Conservation (phyloP, 2,329 filamentous ascomycete genomes). For the Cladosporium sp. region DNA sequence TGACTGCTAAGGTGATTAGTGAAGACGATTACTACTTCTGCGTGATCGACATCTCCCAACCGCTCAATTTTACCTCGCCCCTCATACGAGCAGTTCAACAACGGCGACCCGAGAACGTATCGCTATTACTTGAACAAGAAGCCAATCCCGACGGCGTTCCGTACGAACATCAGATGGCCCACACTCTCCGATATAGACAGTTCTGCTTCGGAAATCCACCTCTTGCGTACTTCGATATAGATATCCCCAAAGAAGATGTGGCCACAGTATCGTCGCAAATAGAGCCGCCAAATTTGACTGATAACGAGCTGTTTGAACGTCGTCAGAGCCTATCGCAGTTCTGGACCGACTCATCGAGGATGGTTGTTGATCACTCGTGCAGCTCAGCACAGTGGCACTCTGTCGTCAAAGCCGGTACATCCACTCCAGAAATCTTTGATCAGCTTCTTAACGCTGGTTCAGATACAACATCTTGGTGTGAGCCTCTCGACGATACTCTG, state of each 20-base stretch:
- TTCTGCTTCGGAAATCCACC: not conserved
- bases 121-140: not conserved
- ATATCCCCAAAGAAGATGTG: not conserved
- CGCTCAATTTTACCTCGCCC: not conserved
- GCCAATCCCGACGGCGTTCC: not conserved
- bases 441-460: not conserved
- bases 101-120: not conserved
- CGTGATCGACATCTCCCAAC: not conserved
- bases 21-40: not conserved
- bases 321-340: not conserved
- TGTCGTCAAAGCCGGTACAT: not conserved
- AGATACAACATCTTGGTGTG: conserved; percentile 2
- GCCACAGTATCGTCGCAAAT: not conserved
- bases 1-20: not conserved
- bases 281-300: not conserved
- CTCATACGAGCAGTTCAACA: conserved; percentile 6
- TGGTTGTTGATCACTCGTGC: not conserved
- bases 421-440: conserved; percentile 10
- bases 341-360: not conserved
- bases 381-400: conserved; percentile 7
- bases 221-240: not conserved
- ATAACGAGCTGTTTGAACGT: not conserved
- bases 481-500: not conserved
- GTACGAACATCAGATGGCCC: not conserved
- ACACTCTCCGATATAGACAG: not conserved